Evolutionary conservation across 495 filamentous ascomycete genomes (phyloP).

Genomic region (Penicillium macrosclerotiorum): DNA sequence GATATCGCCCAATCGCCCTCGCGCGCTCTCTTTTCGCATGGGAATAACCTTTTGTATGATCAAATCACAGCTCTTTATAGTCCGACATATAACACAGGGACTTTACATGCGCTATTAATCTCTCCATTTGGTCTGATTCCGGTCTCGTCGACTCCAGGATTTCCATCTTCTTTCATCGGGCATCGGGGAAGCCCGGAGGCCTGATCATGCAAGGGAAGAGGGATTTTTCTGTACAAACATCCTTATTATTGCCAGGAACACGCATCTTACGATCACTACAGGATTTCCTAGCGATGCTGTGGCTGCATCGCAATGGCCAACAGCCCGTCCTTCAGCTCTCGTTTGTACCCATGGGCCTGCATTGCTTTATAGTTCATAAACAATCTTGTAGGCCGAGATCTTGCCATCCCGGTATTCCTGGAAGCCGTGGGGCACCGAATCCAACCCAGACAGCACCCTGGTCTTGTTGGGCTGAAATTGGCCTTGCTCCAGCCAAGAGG

Average conservation of each 20-base stretch:
- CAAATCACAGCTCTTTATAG: too few species aligned
- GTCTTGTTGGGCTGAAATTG: conserved; percentile 17
- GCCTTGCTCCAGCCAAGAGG: conserved; percentile 23
- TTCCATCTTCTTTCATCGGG: not conserved
- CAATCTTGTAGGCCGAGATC: conserved; percentile 30
- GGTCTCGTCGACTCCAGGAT: too few species aligned
- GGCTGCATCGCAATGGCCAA: too few species aligned
- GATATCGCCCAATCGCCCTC: not conserved
- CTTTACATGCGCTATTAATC: too few species aligned
- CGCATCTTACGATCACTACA: too few species aligned
- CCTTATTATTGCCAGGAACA: too few species aligned
- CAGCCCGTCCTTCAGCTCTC: too few species aligned
- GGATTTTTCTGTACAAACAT: too few species aligned
- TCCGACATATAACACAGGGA: too few species aligned
- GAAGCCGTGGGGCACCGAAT: conserved; percentile 20
- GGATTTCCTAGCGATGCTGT: too few species aligned
- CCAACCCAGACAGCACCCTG: conserved; percentile 16
- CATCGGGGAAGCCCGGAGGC: not conserved
- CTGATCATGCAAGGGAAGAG: too few species aligned
- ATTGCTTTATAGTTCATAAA: conserved; percentile 15
- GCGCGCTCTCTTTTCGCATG: not conserved
- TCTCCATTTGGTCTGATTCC: too few species aligned
- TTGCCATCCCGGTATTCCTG: conserved; percentile 25
- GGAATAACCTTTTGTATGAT: not conserved
- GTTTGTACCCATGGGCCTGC: not conserved